phyloP scores from a whole-genome alignment of 208 protist species.

The Endotrypanum monterogeii region DNA sequence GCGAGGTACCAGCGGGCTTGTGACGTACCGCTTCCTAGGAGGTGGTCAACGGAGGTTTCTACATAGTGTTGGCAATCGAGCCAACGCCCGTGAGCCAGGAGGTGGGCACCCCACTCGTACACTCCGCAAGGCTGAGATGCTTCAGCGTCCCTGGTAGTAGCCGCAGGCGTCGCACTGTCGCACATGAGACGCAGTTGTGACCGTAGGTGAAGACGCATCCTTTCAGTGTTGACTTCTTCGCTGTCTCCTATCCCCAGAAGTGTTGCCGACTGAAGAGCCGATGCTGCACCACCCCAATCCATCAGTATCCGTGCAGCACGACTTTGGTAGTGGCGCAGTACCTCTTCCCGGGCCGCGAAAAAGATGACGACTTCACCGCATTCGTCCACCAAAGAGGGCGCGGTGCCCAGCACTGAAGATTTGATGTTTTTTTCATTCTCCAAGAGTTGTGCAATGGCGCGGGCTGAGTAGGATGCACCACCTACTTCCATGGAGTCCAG shows the following conservation, averaged over 20 bases:
- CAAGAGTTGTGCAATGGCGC: constrained; percentile 1
- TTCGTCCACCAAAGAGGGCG: not conserved
- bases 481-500: constrained; percentile 6
- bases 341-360: constrained; percentile 4
- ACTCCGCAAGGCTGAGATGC: not conserved
- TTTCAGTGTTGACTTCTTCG: constrained; percentile 1
- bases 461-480: constrained; percentile 3
- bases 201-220: constrained; percentile 1
- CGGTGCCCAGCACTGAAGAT: not conserved
- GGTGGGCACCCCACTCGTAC: constrained; percentile 5
- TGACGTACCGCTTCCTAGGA: not conserved
- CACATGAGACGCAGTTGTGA: constrained; percentile 6
- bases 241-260: not conserved
- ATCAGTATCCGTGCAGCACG: constrained; percentile 3
- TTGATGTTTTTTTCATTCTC: not conserved
- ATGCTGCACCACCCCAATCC: constrained; percentile 3
- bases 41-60: not conserved
- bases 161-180: not conserved
- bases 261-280: not conserved
- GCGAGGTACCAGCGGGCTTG: not conserved
- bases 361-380: not conserved
- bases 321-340: constrained; percentile 12
- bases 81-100: constrained; percentile 9
- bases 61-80: constrained; percentile 5
- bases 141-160: not conserved